These are phyloP conservation scores for Alternaria incomplexa DNA, from an alignment of 2,329 filamentous ascomycete genomes.

Conservation along the genomic window DNA sequence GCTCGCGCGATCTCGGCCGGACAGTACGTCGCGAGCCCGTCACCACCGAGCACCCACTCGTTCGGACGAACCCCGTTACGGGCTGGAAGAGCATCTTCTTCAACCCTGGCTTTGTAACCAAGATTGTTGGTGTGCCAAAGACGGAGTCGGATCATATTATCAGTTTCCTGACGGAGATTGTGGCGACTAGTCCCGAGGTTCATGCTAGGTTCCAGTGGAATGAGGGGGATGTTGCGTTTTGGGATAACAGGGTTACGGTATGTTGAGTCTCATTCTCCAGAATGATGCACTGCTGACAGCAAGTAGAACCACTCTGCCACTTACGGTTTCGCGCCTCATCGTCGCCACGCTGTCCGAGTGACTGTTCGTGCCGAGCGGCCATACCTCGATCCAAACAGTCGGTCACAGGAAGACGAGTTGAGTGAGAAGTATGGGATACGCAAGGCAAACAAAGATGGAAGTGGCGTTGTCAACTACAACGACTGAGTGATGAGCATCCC, in stretches of 20 bases:
- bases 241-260: constrained; percentile 68
- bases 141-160: constrained; percentile 62
- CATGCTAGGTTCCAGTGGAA: constrained; percentile 72
- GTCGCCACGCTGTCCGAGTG: constrained; percentile 61
- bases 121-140: constrained; percentile 65
- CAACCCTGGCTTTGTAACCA: constrained; percentile 64
- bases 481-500: constrained; percentile 50
- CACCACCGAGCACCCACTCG: constrained; percentile 62
- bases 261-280: neutral
- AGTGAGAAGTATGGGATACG: constrained; percentile 56
- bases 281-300: constrained; percentile 4
- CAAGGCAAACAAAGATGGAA: constrained; percentile 62
- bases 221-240: constrained; percentile 69
- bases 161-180: constrained; percentile 59
- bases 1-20: constrained; percentile 57
- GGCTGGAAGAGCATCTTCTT: constrained; percentile 68
- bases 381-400: constrained; percentile 52
- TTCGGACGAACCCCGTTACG: constrained; percentile 66
- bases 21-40: constrained; percentile 60
- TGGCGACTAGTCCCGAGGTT: constrained; percentile 68
- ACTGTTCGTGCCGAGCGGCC: constrained; percentile 56
- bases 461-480: constrained; percentile 64
- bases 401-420: constrained; percentile 62
- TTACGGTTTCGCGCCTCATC: constrained; percentile 64
- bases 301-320: constrained; percentile 60